These are phyloP conservation scores for Globisporangium echinulatum DNA, from an alignment of 352 stramenopile genomes.

Conservation along the genomic window DNA sequence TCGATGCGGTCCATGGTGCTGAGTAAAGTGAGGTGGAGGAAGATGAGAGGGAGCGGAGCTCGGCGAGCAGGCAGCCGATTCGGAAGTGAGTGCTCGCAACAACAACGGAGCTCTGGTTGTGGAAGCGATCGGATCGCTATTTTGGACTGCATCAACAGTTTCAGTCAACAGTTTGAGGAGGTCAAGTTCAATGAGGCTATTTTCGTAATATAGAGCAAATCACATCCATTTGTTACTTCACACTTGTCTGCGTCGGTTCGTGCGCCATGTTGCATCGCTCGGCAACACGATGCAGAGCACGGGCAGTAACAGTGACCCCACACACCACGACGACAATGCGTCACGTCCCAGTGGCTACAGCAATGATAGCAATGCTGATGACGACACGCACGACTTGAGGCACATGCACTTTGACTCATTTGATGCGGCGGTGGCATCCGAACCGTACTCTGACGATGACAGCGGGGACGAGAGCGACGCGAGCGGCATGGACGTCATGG, in stretches of 20 bases:
- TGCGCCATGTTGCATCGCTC: too few relatives aligned
- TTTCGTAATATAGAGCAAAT: neutral
- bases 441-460: neutral
- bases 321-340: neutral
- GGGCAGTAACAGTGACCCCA: neutral
- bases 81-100: neutral
- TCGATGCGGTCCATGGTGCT: conserved; percentile 63
- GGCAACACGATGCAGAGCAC: neutral
- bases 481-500: conserved; percentile 18
- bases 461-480: neutral
- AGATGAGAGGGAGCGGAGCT: too few relatives aligned
- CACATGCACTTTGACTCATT: neutral
- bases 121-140: neutral
- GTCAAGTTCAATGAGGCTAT: too few relatives aligned
- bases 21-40: neutral
- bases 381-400: neutral
- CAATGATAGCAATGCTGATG: neutral
- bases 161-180: neutral
- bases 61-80: neutral
- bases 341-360: neutral
- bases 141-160: conserved; percentile 1
- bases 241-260: too few relatives aligned
- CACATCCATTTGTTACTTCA: neutral
- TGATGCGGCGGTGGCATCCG: neutral
- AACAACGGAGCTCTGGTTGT: neutral